phyloP scores from a whole-genome alignment of 805 yeast species.

The Nakazawaea wyomingensis region DNA sequence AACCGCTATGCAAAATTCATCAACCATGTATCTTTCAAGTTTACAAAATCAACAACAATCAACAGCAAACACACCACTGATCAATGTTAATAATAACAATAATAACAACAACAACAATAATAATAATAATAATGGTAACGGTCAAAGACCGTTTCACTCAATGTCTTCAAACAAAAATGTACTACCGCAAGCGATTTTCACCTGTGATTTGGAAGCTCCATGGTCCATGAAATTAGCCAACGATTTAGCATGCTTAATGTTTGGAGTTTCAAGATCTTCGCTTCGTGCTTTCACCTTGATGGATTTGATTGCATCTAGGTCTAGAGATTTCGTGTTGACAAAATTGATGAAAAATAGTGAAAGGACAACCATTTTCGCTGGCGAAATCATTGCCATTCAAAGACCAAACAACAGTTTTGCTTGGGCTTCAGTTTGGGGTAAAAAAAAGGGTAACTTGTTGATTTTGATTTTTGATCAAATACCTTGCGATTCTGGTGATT shows the following conservation, averaged over 20 bases:
- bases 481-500: slow-evolving; percentile 62
- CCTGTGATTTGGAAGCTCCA: slow-evolving; percentile 68
- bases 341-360: slow-evolving; percentile 34
- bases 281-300: slow-evolving; percentile 59
- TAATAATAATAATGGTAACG: slow-evolving; percentile 8
- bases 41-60: slow-evolving; percentile 8
- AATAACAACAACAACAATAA: slow-evolving; percentile 13
- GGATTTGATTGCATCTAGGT: slow-evolving; percentile 75
- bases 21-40: slow-evolving; percentile 27
- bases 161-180: slow-evolving; percentile 63
- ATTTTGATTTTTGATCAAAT: slow-evolving; percentile 88
- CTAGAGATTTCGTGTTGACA: slow-evolving; percentile 62
- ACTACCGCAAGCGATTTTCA: slow-evolving; percentile 79
- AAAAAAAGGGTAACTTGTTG: slow-evolving; percentile 60
- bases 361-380: slow-evolving; percentile 60
- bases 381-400: slow-evolving; percentile 77
- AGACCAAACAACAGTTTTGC: slow-evolving; percentile 62
- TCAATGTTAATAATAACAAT: background rate
- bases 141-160: slow-evolving; percentile 40
- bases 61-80: too few species aligned
- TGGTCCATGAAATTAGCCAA: slow-evolving; percentile 82
- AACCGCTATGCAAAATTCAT: background rate
- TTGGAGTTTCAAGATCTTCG: slow-evolving; percentile 69
- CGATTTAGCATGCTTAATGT: slow-evolving; percentile 82
- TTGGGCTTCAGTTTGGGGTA: slow-evolving; percentile 92